Percentiles rank a stretch among this genome's conserved stretches.
Evolutionary conservation across 768 basidiomycete genomes (phyloP).

Genomic region (Stropharia rugosoannulata): DNA sequence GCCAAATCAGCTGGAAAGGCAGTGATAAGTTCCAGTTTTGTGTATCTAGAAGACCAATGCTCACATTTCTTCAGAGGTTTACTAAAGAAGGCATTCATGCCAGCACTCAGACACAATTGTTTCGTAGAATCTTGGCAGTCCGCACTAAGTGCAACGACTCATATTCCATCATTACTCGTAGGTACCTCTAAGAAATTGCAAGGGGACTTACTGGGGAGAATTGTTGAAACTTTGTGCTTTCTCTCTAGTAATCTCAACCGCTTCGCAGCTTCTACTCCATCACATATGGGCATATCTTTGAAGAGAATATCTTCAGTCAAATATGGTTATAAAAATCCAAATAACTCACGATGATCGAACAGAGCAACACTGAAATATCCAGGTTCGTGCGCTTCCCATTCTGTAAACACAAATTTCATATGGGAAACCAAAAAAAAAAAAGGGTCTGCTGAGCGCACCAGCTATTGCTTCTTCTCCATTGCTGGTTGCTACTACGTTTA

Average conservation of each 20-base stretch:
- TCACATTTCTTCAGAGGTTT: slow-evolving; percentile 67
- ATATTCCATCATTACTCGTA: neutral
- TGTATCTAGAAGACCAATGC: slow-evolving; percentile 5
- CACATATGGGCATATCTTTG: slow-evolving; percentile 76
- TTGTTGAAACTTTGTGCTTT: slow-evolving; percentile 46
- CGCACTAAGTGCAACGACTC: slow-evolving; percentile 73
- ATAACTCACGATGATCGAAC: slow-evolving; percentile 68
- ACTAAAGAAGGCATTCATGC: slow-evolving; percentile 76
- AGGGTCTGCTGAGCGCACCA: slow-evolving; percentile 32
- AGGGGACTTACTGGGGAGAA: slow-evolving; percentile 52
- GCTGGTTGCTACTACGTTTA: slow-evolving; percentile 60
- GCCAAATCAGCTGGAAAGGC: slow-evolving; percentile 48
- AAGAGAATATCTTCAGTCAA: slow-evolving; percentile 1
- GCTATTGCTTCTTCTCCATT: slow-evolving; percentile 69
- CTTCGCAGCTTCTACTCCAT: slow-evolving; percentile 75
- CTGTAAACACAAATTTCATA: slow-evolving; percentile 27
- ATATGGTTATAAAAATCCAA: neutral
- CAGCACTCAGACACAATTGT: slow-evolving; percentile 71
- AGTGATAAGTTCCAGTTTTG: neutral
- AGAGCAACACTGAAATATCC: slow-evolving; percentile 70
- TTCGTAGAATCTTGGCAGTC: slow-evolving; percentile 80
- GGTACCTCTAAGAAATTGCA: neutral
- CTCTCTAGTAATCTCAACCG: slow-evolving; percentile 58
- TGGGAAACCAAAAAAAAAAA: neutral
- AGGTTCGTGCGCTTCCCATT: slow-evolving; percentile 68